These are phyloP conservation scores for Torulaspora delbrueckii DNA, from an alignment of 805 yeast genomes.

Conservation along the genomic window DNA sequence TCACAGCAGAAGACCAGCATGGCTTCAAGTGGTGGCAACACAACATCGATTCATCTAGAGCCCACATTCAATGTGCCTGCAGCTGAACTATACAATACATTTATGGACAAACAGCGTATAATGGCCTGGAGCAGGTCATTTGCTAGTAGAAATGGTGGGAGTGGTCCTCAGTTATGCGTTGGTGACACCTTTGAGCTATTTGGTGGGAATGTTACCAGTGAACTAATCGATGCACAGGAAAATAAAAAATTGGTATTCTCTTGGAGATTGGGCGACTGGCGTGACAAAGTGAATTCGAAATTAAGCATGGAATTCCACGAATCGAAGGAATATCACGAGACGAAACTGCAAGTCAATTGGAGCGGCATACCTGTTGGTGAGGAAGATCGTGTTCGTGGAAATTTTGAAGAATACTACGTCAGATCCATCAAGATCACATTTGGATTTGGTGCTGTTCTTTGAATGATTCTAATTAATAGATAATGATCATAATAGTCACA, in stretches of 20 bases:
- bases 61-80: conserved; percentile 84
- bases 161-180: conserved; percentile 43
- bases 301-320: conserved; percentile 57
- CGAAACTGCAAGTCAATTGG: conserved; percentile 72
- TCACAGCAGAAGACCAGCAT: conserved; percentile 15
- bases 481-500: not conserved
- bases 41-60: conserved; percentile 70
- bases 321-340: conserved; percentile 74
- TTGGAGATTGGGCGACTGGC: conserved; percentile 93
- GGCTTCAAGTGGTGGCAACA: conserved; percentile 43
- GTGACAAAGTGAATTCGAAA: conserved; percentile 70
- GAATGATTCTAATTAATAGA: conserved; percentile 7
- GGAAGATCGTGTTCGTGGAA: conserved; percentile 78
- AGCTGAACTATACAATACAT: conserved; percentile 73
- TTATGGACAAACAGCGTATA: conserved; percentile 70
- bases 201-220: conserved; percentile 82
- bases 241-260: conserved; percentile 59
- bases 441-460: conserved; percentile 92
- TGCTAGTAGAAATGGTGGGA: conserved; percentile 12
- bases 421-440: conserved; percentile 85
- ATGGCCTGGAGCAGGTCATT: conserved; percentile 87
- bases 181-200: conserved; percentile 67
- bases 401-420: conserved; percentile 86
- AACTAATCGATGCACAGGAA: conserved; percentile 53
- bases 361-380: conserved; percentile 93